These are phyloP conservation scores for Boeremia exigua DNA, from an alignment of 2,329 filamentous ascomycete species.

Conservation along the genomic window DNA sequence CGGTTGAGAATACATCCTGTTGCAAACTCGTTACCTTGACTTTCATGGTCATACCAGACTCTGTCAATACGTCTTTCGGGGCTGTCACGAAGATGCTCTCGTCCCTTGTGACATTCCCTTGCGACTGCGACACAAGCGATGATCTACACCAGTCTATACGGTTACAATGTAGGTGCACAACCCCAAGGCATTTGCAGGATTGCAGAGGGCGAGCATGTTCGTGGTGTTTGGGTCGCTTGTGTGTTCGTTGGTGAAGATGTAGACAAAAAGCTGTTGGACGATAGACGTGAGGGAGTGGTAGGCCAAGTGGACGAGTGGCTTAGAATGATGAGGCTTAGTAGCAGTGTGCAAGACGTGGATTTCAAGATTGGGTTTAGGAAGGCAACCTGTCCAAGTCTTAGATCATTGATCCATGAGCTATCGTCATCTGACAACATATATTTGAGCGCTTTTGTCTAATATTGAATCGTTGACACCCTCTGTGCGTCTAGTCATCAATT, in stretches of 20 bases:
- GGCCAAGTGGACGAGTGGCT: not conserved
- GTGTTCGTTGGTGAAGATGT: not conserved
- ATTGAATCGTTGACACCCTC: no score
- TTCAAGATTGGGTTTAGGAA: constrained; percentile 4
- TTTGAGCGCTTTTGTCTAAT: no score
- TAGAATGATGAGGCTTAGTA: not conserved
- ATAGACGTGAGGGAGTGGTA: not conserved
- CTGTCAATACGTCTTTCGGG: not conserved
- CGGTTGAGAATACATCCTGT: not conserved
- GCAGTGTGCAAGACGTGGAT: not conserved
- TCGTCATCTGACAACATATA: not conserved
- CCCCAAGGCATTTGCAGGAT: not conserved
- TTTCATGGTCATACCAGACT: not conserved
- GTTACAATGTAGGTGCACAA: not conserved
- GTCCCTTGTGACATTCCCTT: not conserved
- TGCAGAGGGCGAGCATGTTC: not conserved
- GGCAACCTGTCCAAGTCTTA: constrained; percentile 8
- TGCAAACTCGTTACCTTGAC: constrained; percentile 8
- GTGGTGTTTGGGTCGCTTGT: constrained; percentile 3
- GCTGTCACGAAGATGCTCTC: not conserved
- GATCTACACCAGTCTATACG: constrained; percentile 6
- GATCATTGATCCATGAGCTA: no score
- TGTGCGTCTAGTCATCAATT: no score
- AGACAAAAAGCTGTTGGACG: not conserved
- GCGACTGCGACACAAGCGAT: not conserved